These are phyloP conservation scores for Populus hybrid DNA, from an alignment of 441 rosid species.

Conservation along the genomic window DNA sequence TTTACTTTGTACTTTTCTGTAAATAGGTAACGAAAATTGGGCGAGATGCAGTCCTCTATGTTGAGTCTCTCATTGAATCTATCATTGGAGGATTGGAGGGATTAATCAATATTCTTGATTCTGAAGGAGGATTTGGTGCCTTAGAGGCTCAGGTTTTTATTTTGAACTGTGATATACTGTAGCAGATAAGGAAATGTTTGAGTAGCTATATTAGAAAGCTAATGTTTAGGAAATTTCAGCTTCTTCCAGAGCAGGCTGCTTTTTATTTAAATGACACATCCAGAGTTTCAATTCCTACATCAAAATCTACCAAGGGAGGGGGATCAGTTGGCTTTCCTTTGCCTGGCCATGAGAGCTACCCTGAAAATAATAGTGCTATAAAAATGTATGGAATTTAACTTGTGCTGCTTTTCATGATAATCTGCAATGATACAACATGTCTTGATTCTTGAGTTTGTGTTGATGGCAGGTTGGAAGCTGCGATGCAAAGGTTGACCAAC, in stretches of 20 bases:
- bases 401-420: slow-evolving; percentile 11
- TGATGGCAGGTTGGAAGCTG: slow-evolving; percentile 97
- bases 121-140: slow-evolving; percentile 99
- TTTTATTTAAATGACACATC: slow-evolving; percentile 73
- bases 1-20: slow-evolving; percentile 22
- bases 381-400: slow-evolving; percentile 61
- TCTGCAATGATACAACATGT: slow-evolving; percentile 6
- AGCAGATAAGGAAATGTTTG: neutral
- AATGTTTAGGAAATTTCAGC: slow-evolving; percentile 52
- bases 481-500: slow-evolving; percentile 98
- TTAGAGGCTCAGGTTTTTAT: slow-evolving; percentile 83
- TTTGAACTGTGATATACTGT: slow-evolving; percentile 14
- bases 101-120: slow-evolving; percentile 95
- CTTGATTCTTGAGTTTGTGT: slow-evolving; percentile 16
- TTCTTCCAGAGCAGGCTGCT: slow-evolving; percentile 99
- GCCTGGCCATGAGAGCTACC: slow-evolving; percentile 98
- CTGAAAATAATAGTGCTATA: slow-evolving; percentile 83
- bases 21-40: slow-evolving; percentile 91
- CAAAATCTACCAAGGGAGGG: slow-evolving; percentile 75
- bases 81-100: slow-evolving; percentile 99
- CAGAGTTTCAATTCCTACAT: slow-evolving; percentile 57
- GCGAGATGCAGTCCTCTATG: slow-evolving; percentile 93
- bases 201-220: slow-evolving; percentile 17
- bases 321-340: slow-evolving; percentile 54
- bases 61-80: slow-evolving; percentile 97